These are phyloP conservation scores for Phalaenopsis hybrid DNA, from an alignment of 116 monocot genomes.

Conservation along the genomic window DNA sequence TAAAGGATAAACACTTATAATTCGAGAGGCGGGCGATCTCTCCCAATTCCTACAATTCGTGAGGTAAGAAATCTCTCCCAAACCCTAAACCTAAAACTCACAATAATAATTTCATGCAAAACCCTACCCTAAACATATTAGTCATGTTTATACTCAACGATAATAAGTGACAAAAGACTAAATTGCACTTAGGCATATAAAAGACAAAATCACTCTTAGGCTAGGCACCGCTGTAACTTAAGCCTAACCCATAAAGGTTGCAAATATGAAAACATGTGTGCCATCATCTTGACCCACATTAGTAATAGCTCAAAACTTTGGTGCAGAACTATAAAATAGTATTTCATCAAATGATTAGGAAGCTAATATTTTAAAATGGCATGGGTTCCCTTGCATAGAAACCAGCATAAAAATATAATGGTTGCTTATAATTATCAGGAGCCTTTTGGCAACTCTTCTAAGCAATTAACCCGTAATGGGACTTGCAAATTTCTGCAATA, in stretches of 20 bases:
- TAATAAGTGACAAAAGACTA: too few species aligned
- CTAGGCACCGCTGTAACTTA: too few species aligned
- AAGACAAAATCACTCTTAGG: too few species aligned
- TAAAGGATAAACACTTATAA: too few species aligned
- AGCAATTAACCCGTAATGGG: neutral
- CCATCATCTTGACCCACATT: neutral
- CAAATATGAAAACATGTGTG: neutral
- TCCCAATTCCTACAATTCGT: too few species aligned
- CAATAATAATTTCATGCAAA: too few species aligned
- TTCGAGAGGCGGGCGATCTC: too few species aligned
- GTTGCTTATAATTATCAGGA: neutral
- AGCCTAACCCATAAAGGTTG: neutral
- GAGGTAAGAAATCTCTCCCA: too few species aligned
- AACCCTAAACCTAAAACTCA: too few species aligned
- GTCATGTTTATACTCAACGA: too few species aligned
- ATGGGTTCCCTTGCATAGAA: neutral
- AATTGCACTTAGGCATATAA: too few species aligned
- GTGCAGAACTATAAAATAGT: neutral
- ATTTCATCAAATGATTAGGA: neutral
- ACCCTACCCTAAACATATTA: too few species aligned
- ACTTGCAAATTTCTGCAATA: neutral
- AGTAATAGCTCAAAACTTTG: neutral
- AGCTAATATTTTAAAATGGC: neutral
- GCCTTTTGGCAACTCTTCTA: neutral
- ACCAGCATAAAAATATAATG: neutral